Evolutionary conservation across 2,329 filamentous ascomycete genomes (phyloP), one percentile per base, ranked within the genome.

Genomic region (Anisogramma anomala): DNA sequence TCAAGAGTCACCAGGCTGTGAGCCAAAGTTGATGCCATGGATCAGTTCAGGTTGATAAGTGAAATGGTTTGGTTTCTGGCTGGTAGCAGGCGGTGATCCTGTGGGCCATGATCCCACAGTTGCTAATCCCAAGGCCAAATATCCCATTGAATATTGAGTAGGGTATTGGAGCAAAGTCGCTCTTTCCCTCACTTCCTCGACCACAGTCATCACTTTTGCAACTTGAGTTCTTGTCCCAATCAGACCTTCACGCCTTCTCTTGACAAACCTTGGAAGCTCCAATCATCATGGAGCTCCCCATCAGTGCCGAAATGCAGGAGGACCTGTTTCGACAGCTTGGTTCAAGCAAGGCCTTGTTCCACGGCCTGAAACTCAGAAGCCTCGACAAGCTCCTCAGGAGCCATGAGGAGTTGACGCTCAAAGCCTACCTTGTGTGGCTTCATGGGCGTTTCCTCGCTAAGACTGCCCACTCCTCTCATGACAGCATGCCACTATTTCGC

Each of bases 381-480:
- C 37, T 44, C 13, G 42, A 44, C 18, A 39, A 43, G 34, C 31
- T 18, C 10, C 15, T 14, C 14, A 17, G 32, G 17, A 19, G 19
- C 4, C 36, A 35, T 11, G 31, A 17, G n/a, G 6, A 30, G 7
- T 22, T 31, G 18, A 11, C 27, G 25, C 22, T 32, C 25, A 43
- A 18, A 10, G 10, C 27, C 17, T 44, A 44, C 17, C 33, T 36
- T 28, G 14, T 19, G 3, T 44, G 42, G 42, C 32, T 44, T 11
- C 42, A 41, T 20, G 42, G 36, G 14, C 33, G 37, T 10, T 33
- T 41, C 19, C 36, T 30, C 4, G 27, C n/a, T 14, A 30, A 30
- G 4, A 14, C 13, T 6, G n/a, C 13, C 5, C 8, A 13, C n/a
- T 6, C 5, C 14, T 13, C 13, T 30, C 5, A 33, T 11, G 26